These are phyloP conservation scores for Blepharisma japonicum DNA, from an alignment of 73 alveolate genomes.

Conservation along the genomic window DNA sequence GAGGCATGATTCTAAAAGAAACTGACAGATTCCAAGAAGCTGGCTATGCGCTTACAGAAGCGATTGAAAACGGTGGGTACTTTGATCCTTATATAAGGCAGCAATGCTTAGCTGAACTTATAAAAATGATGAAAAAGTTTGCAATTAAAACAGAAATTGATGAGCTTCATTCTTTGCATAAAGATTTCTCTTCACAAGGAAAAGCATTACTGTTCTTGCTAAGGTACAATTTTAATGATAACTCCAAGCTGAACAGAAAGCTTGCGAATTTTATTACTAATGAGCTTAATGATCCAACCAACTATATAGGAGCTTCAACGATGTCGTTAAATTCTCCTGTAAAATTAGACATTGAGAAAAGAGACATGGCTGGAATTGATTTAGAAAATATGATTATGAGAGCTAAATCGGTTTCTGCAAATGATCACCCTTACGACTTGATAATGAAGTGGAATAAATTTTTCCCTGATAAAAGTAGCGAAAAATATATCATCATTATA, in stretches of 20 bases:
- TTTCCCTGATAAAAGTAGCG: background rate
- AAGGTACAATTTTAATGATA: background rate
- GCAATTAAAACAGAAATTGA: background rate
- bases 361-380: slow-evolving; percentile 20
- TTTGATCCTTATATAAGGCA: slow-evolving; percentile 25
- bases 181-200: background rate
- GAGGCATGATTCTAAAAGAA: slow-evolving; percentile 8
- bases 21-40: slow-evolving; percentile 6
- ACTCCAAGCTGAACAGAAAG: background rate
- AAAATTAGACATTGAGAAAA: background rate
- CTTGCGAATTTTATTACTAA: background rate
- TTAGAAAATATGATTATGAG: slow-evolving; percentile 8
- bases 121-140: background rate
- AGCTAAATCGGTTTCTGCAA: background rate
- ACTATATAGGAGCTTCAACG: slow-evolving; percentile 1
- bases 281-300: background rate
- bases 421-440: background rate
- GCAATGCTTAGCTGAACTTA: background rate
- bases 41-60: background rate
- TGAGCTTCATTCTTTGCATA: background rate
- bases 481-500: slow-evolving; percentile 5
- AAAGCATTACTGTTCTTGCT: background rate
- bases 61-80: slow-evolving; percentile 23
- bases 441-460: background rate
- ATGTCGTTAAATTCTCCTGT: background rate